Conservation (phyloP, 306 rosid species). For the Acacia melanoxylon region DNA sequence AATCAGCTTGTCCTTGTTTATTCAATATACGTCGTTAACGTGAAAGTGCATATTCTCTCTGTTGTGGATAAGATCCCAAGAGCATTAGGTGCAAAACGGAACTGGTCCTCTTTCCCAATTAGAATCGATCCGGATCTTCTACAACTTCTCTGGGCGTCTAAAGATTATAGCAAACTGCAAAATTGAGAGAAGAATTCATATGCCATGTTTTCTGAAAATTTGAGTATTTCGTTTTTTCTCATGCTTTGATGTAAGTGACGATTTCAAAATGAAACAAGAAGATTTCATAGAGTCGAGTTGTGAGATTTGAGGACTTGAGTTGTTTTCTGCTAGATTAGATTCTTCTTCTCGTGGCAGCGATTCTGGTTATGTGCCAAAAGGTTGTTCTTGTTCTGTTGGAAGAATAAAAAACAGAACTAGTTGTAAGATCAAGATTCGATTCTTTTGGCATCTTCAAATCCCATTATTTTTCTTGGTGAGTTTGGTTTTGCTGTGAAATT, state of each 20-base stretch:
- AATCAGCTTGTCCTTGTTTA: constrained; percentile 6
- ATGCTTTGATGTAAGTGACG: neutral
- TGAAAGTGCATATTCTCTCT: neutral
- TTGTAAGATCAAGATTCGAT: constrained; percentile 25
- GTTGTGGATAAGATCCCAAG: constrained; percentile 54
- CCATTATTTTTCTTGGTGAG: constrained; percentile 47
- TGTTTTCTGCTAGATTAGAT: neutral
- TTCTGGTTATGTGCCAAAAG: constrained; percentile 26
- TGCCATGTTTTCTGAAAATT: neutral
- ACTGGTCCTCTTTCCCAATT: constrained; percentile 38
- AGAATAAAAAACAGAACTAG: neutral
- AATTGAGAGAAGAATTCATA: constrained; percentile 4
- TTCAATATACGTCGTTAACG: constrained; percentile 12
- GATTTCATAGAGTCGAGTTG: neutral
- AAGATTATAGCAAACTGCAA: neutral
- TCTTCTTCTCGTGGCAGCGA: constrained; percentile 20
- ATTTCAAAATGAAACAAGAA: neutral
- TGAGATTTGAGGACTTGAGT: constrained; percentile 11
- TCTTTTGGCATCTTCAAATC: neutral
- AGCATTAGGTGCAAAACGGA: constrained; percentile 28
- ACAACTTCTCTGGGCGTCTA: neutral
- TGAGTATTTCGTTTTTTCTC: neutral
- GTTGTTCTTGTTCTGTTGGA: constrained; percentile 16
- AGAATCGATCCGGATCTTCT: neutral
- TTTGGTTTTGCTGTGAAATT: constrained; percentile 21